These are phyloP conservation scores for Ogataea ganodermae DNA, from an alignment of 805 yeast genomes.

Conservation along the genomic window DNA sequence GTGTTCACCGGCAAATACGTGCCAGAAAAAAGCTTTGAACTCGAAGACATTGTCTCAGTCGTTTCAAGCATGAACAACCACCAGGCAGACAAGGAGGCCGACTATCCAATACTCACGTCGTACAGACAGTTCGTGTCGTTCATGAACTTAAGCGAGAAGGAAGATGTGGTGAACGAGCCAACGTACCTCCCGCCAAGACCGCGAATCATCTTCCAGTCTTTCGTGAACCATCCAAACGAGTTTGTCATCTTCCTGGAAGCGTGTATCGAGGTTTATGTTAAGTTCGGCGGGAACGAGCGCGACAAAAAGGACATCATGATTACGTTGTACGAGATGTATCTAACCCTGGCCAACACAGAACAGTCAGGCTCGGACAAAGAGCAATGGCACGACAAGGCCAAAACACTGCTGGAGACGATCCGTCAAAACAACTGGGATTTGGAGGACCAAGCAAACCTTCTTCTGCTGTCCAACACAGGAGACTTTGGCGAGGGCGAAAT, in stretches of 20 bases:
- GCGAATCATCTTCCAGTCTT: slow-evolving; percentile 79
- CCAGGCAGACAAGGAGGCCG: slow-evolving; percentile 6
- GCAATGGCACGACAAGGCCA: slow-evolving; percentile 71
- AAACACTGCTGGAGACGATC: slow-evolving; percentile 45
- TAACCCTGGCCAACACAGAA: slow-evolving; percentile 52
- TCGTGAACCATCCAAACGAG: slow-evolving; percentile 81
- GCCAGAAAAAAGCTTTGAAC: slow-evolving; percentile 39
- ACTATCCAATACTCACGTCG: slow-evolving; percentile 55
- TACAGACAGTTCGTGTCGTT: slow-evolving; percentile 45
- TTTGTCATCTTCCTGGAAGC: slow-evolving; percentile 94
- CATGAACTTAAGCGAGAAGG: slow-evolving; percentile 28
- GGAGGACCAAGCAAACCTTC: slow-evolving; percentile 56
- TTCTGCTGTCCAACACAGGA: slow-evolving; percentile 59
- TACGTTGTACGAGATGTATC: slow-evolving; percentile 80
- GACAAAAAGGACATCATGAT: slow-evolving; percentile 75
- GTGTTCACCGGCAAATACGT: slow-evolving; percentile 85
- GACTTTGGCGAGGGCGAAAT: slow-evolving; percentile 53
- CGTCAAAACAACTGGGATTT: slow-evolving; percentile 38
- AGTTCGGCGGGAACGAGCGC: slow-evolving; percentile 65
- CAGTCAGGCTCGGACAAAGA: slow-evolving; percentile 22
- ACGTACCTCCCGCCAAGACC: slow-evolving; percentile 94
- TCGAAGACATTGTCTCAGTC: slow-evolving; percentile 16
- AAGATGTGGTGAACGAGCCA: slow-evolving; percentile 40
- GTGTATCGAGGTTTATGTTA: slow-evolving; percentile 74
- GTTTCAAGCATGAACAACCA: slow-evolving; percentile 9